Evolutionary conservation across 495 filamentous ascomycete species (phyloP).

Genomic region (Monascus purpureus): DNA sequence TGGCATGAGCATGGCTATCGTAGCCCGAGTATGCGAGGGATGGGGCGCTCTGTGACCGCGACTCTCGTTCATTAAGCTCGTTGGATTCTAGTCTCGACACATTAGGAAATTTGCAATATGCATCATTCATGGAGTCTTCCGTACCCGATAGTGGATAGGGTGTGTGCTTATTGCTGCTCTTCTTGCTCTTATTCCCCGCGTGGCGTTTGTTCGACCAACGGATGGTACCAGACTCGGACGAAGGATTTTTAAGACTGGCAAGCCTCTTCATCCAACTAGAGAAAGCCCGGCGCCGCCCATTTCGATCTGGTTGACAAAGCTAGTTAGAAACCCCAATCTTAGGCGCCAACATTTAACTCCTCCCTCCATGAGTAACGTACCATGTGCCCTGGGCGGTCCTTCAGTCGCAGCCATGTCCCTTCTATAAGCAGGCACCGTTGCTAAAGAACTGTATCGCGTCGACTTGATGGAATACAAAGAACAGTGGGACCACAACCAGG

Average conservation of each 20-base stretch:
- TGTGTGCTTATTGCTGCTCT: slow-evolving; percentile 57
- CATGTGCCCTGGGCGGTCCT: slow-evolving; percentile 46
- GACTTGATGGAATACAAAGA: too few relatives aligned
- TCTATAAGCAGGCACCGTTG: not conserved
- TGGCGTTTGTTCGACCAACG: slow-evolving; percentile 37
- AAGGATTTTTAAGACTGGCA: slow-evolving; percentile 60
- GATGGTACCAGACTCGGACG: slow-evolving; percentile 32
- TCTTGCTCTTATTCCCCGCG: slow-evolving; percentile 38
- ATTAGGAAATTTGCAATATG: slow-evolving; percentile 39
- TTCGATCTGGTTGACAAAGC: slow-evolving; percentile 34
- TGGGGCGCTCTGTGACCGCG: slow-evolving; percentile 32
- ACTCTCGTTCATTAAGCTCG: slow-evolving; percentile 12
- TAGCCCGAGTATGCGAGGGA: slow-evolving; percentile 46
- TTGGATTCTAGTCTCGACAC: slow-evolving; percentile 20
- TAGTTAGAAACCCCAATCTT: slow-evolving; percentile 8
- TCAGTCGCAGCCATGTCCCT: slow-evolving; percentile 54
- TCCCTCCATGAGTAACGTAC: slow-evolving; percentile 30
- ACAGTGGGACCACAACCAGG: too few relatives aligned
- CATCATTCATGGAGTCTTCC: slow-evolving; percentile 30
- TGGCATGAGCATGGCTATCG: slow-evolving; percentile 40
- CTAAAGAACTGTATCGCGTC: not conserved
- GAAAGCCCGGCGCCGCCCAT: slow-evolving; percentile 71
- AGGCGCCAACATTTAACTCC: slow-evolving; percentile 1
- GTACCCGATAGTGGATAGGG: slow-evolving; percentile 63
- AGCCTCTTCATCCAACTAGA: slow-evolving; percentile 90